A percentile compares a stretch with the other conserved stretches of the same genome.
phyloP scores from a whole-genome alignment of 306 rosid genomes.

The Canavalia gladiata region DNA sequence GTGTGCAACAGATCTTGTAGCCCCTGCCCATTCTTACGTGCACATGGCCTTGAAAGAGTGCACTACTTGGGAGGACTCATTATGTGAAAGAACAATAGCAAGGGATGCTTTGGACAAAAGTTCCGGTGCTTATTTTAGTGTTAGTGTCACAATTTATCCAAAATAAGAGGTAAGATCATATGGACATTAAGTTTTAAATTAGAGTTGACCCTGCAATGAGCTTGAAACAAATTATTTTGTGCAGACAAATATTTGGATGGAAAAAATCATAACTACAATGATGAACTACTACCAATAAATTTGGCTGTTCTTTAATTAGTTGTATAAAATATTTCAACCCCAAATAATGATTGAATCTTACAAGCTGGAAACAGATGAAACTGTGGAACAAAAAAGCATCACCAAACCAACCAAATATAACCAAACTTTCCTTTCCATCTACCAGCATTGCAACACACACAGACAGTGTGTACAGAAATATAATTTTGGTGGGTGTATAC shows the following conservation, averaged over 20 bases:
- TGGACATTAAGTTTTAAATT: neutral
- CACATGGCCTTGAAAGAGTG: constrained; percentile 57
- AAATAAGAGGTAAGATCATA: neutral
- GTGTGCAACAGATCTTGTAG: constrained; percentile 54
- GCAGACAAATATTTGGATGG: constrained; percentile 47
- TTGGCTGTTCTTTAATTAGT: constrained; percentile 42
- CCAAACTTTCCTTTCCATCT: constrained; percentile 57
- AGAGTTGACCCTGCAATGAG: neutral
- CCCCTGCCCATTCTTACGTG: constrained; percentile 58
- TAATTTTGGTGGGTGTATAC: constrained; percentile 52
- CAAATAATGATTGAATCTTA: constrained; percentile 52
- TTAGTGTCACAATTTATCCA: neutral
- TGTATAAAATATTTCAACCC: constrained; percentile 42
- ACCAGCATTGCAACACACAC: constrained; percentile 57
- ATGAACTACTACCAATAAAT: constrained; percentile 48
- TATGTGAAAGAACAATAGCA: constrained; percentile 15
- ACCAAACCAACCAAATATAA: constrained; percentile 62
- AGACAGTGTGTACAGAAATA: constrained; percentile 33
- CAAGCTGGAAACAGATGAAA: constrained; percentile 51
- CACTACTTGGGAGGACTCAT: constrained; percentile 26
- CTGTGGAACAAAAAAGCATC: constrained; percentile 41
- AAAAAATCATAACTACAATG: constrained; percentile 39
- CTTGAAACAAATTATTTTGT: constrained; percentile 4
- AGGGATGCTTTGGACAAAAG: constrained; percentile 6
- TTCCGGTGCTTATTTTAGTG: neutral